These are phyloP conservation scores for Scleromitrula shiraiana DNA, from an alignment of 2,329 filamentous ascomycete species.

Conservation along the genomic window DNA sequence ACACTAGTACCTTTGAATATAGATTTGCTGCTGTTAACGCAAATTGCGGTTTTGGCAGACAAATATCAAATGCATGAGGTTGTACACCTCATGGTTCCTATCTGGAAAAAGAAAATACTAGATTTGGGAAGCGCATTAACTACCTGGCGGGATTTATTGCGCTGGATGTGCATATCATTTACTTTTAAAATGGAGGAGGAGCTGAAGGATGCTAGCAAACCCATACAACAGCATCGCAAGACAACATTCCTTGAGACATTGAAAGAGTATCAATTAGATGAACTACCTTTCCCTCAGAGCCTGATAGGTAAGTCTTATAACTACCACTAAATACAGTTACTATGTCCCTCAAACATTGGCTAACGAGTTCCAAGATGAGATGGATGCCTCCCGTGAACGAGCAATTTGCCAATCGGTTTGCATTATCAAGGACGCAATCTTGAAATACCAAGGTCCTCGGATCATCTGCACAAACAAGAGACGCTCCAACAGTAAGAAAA, in stretches of 20 bases:
- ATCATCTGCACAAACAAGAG: no score
- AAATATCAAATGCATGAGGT: not conserved
- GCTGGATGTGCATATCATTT: not conserved
- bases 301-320: not conserved
- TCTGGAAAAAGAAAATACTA: not conserved
- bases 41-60: not conserved
- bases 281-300: not conserved
- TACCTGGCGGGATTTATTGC: not conserved
- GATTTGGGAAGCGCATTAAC: accelerated
- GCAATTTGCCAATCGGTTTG: not conserved
- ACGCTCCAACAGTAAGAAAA: not conserved
- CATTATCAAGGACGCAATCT: not conserved
- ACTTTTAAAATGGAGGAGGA: not conserved
- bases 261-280: not conserved
- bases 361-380: not conserved
- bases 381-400: not conserved
- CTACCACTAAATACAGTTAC: not conserved
- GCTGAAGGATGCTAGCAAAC: no score
- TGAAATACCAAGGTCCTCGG: not conserved
- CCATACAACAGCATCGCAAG: no score
- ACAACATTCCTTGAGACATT: no score
- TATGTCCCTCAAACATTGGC: not conserved
- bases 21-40: not conserved
- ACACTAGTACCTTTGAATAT: not conserved
- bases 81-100: not conserved